Conservation (phyloP, 371 early-diverging fungal genomes). For the Mortierella sp. region DNA sequence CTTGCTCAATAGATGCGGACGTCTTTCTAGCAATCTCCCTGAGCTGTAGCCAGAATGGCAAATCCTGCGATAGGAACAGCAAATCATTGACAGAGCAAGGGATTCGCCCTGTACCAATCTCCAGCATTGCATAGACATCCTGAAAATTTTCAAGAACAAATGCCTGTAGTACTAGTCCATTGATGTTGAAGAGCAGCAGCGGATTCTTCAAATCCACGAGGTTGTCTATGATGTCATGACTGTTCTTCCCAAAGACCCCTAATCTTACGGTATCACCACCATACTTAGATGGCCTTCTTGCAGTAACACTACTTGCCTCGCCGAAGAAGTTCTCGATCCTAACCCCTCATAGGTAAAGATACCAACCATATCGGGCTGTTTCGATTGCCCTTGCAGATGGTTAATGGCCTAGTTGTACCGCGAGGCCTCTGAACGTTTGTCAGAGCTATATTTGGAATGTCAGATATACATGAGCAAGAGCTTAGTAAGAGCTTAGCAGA, state of each 20-base stretch:
- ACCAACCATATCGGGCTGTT: conserved; percentile 38
- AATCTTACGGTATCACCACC: conserved; percentile 38
- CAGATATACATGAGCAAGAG: conserved; percentile 25
- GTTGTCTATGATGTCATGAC: conserved; percentile 43
- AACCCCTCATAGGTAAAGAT: conserved; percentile 30
- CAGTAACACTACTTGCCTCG: conserved; percentile 35
- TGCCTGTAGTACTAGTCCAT: conserved; percentile 36
- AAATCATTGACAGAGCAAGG: conserved; percentile 38
- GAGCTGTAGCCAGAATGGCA: conserved; percentile 41
- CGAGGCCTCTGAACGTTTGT: conserved; percentile 35
- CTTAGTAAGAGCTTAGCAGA: conserved; percentile 21
- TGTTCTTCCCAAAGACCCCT: conserved; percentile 43
- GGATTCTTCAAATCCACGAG: conserved; percentile 27
- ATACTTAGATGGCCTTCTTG: conserved; percentile 33
- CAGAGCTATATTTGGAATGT: conserved; percentile 27
- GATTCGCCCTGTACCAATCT: conserved; percentile 37
- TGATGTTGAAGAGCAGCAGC: conserved; percentile 45
- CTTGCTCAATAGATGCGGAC: conserved; percentile 29
- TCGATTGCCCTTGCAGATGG: conserved; percentile 33
- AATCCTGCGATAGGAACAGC: conserved; percentile 32
- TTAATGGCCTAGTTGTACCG: conserved; percentile 39
- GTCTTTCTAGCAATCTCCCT: conserved; percentile 35
- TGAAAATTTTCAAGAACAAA: conserved; percentile 31
- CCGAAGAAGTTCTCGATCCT: conserved; percentile 34
- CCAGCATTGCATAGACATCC: conserved; percentile 32